Conservation (phyloP, 1,284 basidiomycete genomes). For the Cryptococcus sp. region DNA sequence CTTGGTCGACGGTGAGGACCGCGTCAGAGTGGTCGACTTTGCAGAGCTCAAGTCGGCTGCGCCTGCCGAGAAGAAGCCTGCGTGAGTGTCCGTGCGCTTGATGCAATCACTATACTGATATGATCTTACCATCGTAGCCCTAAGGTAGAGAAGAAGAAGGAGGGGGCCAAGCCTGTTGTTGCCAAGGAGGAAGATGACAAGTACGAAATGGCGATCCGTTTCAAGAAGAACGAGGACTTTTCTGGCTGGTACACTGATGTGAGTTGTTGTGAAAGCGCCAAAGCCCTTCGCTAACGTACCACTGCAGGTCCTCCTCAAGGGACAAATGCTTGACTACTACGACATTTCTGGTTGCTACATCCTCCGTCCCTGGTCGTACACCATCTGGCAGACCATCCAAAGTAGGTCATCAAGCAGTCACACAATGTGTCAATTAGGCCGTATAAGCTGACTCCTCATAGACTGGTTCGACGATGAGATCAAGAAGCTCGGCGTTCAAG, state of each 20-base stretch:
- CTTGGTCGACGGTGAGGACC: constrained; percentile 52
- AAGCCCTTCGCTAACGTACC: not conserved
- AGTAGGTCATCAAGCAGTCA: constrained; percentile 56
- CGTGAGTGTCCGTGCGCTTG: constrained; percentile 8
- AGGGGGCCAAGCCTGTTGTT: constrained; percentile 14
- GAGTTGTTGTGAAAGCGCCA: constrained; percentile 38
- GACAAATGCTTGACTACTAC: constrained; percentile 99
- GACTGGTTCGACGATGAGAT: constrained; percentile 91
- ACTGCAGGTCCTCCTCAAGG: constrained; percentile 86
- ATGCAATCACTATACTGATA: no score
- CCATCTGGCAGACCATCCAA: constrained; percentile 96
- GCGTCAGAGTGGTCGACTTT: constrained; percentile 66
- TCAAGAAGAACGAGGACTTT: constrained; percentile 94
- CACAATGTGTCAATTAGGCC: not conserved
- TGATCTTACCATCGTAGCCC: constrained; percentile 14
- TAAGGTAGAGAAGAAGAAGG: constrained; percentile 27
- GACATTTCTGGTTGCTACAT: constrained; percentile 99
- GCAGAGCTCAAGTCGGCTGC: constrained; percentile 60
- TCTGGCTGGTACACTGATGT: constrained; percentile 92
- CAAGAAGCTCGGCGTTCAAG: constrained; percentile 93
- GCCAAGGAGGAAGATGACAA: constrained; percentile 67
- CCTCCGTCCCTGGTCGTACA: constrained; percentile 95
- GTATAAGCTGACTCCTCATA: constrained; percentile 43
- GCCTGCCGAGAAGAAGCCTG: constrained; percentile 27
- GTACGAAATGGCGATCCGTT: constrained; percentile 86